A percentile compares a stretch with the other conserved stretches of the same genome.
phyloP scores from a whole-genome alignment of 2,329 filamentous ascomycete species.

The Proliferodiscus dingleyae region DNA sequence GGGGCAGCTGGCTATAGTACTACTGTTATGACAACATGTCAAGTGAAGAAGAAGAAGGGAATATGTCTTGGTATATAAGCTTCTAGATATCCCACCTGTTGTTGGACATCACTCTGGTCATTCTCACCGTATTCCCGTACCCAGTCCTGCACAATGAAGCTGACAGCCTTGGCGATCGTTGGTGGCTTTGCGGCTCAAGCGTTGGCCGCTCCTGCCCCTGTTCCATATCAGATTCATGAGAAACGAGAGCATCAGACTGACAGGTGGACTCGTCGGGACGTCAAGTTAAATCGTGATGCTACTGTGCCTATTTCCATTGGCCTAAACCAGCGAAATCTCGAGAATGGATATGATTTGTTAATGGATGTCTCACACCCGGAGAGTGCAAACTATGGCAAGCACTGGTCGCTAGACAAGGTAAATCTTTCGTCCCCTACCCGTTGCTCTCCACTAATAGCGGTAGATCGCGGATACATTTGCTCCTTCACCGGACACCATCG shows the following conservation, averaged over 20 bases:
- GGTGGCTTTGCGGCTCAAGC: slow-evolving; percentile 5
- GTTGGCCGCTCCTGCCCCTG: slow-evolving; percentile 10
- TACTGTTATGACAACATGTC: neutral
- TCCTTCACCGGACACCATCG: slow-evolving; percentile 39
- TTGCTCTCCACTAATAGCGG: slow-evolving; percentile 20
- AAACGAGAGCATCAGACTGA: slow-evolving; percentile 12
- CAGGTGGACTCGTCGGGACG: slow-evolving; percentile 13
- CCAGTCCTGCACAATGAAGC: slow-evolving; percentile 12
- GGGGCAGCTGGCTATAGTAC: neutral
- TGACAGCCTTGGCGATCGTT: slow-evolving; percentile 11
- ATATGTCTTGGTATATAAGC: neutral
- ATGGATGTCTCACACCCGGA: slow-evolving; percentile 40
- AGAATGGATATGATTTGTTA: slow-evolving; percentile 39
- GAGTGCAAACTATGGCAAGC: slow-evolving; percentile 40
- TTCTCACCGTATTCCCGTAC: neutral
- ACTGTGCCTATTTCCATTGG: slow-evolving; percentile 32
- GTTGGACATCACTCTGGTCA: neutral
- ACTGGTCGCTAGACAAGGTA: slow-evolving; percentile 42
- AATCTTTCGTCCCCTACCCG: slow-evolving; percentile 36
- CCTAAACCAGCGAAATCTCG: slow-evolving; percentile 40
- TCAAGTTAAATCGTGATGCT: slow-evolving; percentile 14
- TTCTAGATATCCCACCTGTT: neutral
- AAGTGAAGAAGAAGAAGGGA: neutral
- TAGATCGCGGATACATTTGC: slow-evolving; percentile 41
- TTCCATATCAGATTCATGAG: slow-evolving; percentile 22